Conservation (phyloP, 495 filamentous ascomycete genomes). For the Aspergillus affinis region DNA sequence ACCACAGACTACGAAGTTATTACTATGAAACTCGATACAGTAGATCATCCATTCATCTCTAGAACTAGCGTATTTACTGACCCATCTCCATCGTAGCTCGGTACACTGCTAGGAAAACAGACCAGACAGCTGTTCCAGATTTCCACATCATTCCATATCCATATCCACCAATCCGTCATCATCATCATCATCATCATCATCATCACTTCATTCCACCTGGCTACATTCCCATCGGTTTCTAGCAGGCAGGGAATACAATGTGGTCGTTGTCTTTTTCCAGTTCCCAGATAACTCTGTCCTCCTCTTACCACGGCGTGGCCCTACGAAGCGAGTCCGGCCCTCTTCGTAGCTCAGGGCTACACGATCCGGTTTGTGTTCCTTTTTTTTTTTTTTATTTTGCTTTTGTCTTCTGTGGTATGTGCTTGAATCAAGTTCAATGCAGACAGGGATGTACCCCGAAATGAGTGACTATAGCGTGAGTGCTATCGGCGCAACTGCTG, state of each 20-base stretch:
- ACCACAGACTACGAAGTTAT: too few relatives aligned
- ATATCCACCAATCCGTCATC: neutral
- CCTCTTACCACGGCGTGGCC: constrained; percentile 4
- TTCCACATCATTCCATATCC: neutral
- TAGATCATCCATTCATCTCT: neutral
- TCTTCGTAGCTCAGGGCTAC: constrained; percentile 11
- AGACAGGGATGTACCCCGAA: constrained; percentile 17
- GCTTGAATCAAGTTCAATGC: constrained; percentile 8
- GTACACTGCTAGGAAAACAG: neutral
- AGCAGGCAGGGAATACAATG: neutral
- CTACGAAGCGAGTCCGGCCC: constrained; percentile 25
- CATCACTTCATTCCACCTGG: constrained; percentile 5
- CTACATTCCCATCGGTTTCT: neutral
- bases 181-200: constrained; percentile 5
- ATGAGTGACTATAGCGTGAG: constrained; percentile 21
- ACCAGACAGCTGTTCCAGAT: neutral
- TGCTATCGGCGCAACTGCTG: constrained; percentile 9
- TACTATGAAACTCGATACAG: too few relatives aligned
- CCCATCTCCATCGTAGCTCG: neutral
- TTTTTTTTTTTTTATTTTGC: constrained; percentile 28
- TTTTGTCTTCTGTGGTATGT: constrained; percentile 9
- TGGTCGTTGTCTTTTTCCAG: constrained; percentile 2
- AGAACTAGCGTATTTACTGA: neutral
- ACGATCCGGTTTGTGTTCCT: constrained; percentile 1
- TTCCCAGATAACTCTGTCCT: too few relatives aligned